phyloP scores from a whole-genome alignment of 441 rosid species.

The Brassica balearica region DNA sequence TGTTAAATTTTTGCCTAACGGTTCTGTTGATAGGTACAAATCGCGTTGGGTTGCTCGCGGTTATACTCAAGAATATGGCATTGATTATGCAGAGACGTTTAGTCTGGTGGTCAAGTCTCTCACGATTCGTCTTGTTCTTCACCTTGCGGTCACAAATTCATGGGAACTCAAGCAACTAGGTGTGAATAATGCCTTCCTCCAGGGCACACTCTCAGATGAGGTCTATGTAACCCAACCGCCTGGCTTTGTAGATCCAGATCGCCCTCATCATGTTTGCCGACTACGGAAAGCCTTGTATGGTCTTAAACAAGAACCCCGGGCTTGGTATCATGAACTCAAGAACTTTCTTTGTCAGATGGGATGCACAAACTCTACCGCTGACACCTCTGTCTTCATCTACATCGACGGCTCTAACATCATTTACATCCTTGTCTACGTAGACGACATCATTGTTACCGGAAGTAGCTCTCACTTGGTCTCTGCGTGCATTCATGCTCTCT shows the following conservation, averaged over 20 bases:
- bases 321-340: not conserved
- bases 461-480: not conserved
- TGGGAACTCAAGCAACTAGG: not conserved
- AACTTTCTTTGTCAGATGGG: not conserved
- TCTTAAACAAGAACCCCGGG: not conserved
- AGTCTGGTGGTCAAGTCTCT: not conserved
- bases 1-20: not conserved
- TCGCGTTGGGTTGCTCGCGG: not conserved
- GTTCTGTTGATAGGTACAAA: not conserved
- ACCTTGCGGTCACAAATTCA: not conserved
- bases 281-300: not conserved
- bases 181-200: not conserved
- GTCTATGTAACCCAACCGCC: not conserved
- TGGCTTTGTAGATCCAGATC: not conserved
- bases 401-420: too few relatives aligned
- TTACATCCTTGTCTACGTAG: too few relatives aligned
- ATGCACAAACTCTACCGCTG: not conserved
- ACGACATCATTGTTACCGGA: not conserved
- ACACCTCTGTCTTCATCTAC: too few relatives aligned
- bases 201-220: not conserved
- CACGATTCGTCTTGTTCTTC: not conserved
- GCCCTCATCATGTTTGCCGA: not conserved
- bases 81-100: not conserved
- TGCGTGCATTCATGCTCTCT: not conserved
- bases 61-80: not conserved